Evolutionary conservation across 176 grass and related monocot genomes (phyloP).

Genomic region (Avena insularis): DNA sequence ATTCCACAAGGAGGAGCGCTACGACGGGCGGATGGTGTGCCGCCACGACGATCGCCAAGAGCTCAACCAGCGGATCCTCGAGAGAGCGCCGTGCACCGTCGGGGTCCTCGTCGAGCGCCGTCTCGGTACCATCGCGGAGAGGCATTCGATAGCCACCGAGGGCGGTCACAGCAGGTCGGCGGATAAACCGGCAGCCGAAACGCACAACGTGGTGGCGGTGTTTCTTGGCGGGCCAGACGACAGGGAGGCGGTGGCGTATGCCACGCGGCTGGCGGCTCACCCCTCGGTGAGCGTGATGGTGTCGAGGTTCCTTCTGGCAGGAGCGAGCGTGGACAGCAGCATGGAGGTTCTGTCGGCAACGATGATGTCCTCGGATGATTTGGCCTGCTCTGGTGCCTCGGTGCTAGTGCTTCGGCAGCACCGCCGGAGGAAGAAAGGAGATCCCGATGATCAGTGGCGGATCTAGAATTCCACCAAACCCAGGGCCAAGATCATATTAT

Average conservation of each 20-base stretch:
- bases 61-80: constrained; percentile 57
- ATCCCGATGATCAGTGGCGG: not conserved
- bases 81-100: constrained; percentile 61
- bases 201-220: constrained; percentile 51
- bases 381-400: constrained; percentile 49
- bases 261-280: constrained; percentile 51
- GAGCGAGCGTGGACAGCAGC: not conserved
- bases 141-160: not conserved
- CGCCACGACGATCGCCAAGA: constrained; percentile 43
- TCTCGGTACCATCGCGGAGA: not conserved
- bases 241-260: constrained; percentile 64
- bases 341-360: not conserved
- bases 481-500: no score
- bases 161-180: not conserved
- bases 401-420: constrained; percentile 70
- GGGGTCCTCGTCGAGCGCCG: constrained; percentile 74
- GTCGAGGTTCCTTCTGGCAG: constrained; percentile 48
- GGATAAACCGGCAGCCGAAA: not conserved
- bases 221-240: constrained; percentile 74
- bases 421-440: constrained; percentile 19
- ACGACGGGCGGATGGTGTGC: constrained; percentile 70
- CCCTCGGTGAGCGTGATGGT: constrained; percentile 46
- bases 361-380: constrained; percentile 56
- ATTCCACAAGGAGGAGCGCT: constrained; percentile 74
- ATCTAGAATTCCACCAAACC: no score